phyloP scores from a whole-genome alignment of 1,284 basidiomycete species.

The Cutaneotrichosporon cutaneum region DNA sequence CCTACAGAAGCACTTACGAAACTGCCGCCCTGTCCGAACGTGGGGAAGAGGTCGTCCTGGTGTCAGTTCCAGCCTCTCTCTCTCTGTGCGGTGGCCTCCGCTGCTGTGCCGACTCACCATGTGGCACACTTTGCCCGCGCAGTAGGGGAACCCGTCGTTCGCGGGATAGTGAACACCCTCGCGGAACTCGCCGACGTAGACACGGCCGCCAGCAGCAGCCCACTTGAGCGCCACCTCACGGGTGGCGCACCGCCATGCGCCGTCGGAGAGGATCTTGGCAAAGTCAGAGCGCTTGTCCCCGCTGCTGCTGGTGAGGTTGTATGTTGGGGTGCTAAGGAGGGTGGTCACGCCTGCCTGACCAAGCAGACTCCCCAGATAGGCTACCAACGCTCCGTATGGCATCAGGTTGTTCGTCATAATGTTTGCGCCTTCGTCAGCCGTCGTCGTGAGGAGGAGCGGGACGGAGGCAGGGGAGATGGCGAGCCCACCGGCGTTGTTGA shows the following conservation, averaged over 20 bases:
- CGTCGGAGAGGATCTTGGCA: conserved; percentile 61
- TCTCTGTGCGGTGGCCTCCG: not conserved
- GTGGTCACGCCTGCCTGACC: not conserved
- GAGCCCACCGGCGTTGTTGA: conserved; percentile 63
- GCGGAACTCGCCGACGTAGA: conserved; percentile 68
- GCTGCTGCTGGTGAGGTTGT: too few species aligned
- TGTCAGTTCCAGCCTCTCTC: too few species aligned
- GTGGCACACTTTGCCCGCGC: conserved; percentile 41
- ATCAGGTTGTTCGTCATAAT: too few species aligned
- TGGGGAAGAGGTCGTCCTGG: conserved; percentile 42
- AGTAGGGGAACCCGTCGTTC: conserved; percentile 52
- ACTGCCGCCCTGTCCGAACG: conserved; percentile 27
- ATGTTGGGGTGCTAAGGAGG: too few species aligned
- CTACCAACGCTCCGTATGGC: too few species aligned
- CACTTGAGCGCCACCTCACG: conserved; percentile 69
- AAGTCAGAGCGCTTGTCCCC: not conserved
- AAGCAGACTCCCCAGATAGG: too few species aligned
- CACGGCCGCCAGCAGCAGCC: conserved; percentile 63
- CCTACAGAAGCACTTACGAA: not conserved
- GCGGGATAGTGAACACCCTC: conserved; percentile 68
- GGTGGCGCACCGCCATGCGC: conserved; percentile 58
- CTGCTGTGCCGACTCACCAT: too few species aligned
- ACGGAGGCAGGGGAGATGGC: conserved; percentile 59
- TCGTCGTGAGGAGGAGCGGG: conserved; percentile 68
- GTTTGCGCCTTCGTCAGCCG: conserved; percentile 65